Evolutionary conservation across 1,284 basidiomycete species (phyloP).

Genomic region (Ceratobasidium sp.): DNA sequence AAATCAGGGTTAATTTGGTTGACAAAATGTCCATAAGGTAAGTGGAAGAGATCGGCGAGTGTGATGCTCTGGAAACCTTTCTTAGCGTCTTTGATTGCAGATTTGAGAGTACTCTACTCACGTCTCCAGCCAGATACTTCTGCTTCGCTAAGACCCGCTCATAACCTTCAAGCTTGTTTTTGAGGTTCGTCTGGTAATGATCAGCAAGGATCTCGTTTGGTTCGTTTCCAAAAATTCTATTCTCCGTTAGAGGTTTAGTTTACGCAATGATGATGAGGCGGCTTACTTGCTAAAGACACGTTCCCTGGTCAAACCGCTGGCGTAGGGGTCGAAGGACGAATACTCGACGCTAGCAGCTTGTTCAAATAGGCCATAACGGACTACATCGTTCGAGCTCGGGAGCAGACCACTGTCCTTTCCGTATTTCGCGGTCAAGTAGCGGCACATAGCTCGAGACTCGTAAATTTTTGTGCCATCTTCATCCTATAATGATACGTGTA

Average conservation of each 20-base stretch:
- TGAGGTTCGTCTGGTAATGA: conserved; percentile 55
- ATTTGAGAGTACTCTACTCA: conserved; percentile 51
- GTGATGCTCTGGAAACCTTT: conserved; percentile 55
- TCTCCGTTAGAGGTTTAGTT: not conserved
- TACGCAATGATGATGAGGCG: not conserved
- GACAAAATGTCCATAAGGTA: conserved; percentile 62
- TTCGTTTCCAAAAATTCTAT: conserved; percentile 43
- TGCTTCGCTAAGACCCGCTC: conserved; percentile 64
- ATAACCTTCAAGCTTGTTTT: conserved; percentile 63
- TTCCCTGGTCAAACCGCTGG: conserved; percentile 43
- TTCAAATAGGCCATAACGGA: conserved; percentile 55
- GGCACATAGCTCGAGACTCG: conserved; percentile 57
- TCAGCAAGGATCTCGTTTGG: conserved; percentile 56
- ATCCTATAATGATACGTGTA: conserved; percentile 9
- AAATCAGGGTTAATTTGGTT: conserved; percentile 11
- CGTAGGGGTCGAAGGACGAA: conserved; percentile 55
- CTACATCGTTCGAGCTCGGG: conserved; percentile 49
- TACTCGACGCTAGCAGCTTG: conserved; percentile 56
- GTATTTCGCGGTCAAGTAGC: conserved; percentile 54
- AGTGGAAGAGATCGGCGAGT: conserved; percentile 69
- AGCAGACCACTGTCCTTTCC: conserved; percentile 36
- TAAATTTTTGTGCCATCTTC: conserved; percentile 37
- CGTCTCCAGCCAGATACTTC: conserved; percentile 66
- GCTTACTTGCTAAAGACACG: conserved; percentile 39
- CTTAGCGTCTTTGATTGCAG: not conserved